A percentile compares a stretch with the other conserved stretches of the same genome.
phyloP scores from a whole-genome alignment of 768 basidiomycete genomes.

The Rhodotorula toruloides region DNA sequence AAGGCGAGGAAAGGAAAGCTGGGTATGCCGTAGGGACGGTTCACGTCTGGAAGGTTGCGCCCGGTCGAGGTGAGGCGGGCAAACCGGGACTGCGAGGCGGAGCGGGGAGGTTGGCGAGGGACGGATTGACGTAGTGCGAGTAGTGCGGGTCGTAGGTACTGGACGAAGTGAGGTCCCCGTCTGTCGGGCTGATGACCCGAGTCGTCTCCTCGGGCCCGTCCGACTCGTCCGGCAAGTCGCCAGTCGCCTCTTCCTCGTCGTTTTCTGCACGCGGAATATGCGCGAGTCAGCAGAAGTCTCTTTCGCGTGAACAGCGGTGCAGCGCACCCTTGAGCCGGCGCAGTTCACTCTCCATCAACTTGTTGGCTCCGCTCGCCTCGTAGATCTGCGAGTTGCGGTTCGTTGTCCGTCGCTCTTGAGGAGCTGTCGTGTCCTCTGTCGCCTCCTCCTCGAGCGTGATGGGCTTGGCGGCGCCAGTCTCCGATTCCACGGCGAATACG shows the following conservation, averaged over 20 bases:
- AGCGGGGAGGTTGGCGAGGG: background rate
- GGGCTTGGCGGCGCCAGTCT: conserved; percentile 24
- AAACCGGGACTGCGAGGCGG: conserved; percentile 15
- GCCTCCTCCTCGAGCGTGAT: conserved; percentile 25
- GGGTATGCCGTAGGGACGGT: too few species aligned
- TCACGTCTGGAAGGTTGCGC: conserved; percentile 6
- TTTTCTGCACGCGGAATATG: background rate
- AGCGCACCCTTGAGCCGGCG: conserved; percentile 16
- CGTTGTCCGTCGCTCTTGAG: background rate
- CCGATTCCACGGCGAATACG: conserved; percentile 37
- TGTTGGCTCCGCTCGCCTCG: conserved; percentile 36
- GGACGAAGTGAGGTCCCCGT: background rate
- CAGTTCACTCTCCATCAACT: conserved; percentile 36
- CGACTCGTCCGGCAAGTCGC: background rate
- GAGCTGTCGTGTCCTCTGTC: background rate
- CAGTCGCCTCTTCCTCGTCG: background rate
- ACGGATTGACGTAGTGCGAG: background rate
- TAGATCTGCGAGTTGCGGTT: conserved; percentile 38
- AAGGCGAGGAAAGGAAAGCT: too few species aligned
- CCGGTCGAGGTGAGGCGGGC: conserved; percentile 7
- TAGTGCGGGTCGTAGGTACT: background rate
- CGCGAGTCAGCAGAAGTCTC: background rate
- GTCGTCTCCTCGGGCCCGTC: too few species aligned
- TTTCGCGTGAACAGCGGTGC: background rate
- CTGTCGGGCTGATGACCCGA: too few species aligned